phyloP scores from a whole-genome alignment of 225 moss, liverwort and hornwort genomes.

The Ulota crispa region DNA sequence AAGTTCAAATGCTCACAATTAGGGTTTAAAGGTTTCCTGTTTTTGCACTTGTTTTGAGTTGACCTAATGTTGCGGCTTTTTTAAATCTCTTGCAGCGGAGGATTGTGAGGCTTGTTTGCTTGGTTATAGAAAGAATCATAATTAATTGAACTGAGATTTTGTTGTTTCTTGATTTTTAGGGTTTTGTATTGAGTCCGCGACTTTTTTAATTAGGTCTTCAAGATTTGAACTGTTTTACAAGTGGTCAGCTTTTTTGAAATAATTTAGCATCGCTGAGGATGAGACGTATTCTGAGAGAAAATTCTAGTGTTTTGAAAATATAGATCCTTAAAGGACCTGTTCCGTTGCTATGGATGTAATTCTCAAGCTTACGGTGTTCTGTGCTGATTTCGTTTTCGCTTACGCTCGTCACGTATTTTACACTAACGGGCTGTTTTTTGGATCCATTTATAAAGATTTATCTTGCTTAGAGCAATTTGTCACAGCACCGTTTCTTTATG shows the following conservation, averaged over 20 bases:
- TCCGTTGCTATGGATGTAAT: not conserved
- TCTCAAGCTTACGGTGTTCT: not conserved
- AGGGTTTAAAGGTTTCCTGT: not conserved
- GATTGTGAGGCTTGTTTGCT: not conserved
- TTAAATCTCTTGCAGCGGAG: fast-evolving
- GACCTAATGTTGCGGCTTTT: not conserved
- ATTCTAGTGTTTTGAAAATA: not conserved
- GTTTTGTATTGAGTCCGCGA: slow-evolving; percentile 12
- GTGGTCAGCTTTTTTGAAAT: not conserved
- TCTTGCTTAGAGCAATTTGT: not conserved
- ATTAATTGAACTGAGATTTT: not conserved
- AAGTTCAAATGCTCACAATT: not conserved
- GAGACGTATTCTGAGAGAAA: not conserved
- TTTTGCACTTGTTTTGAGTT: not conserved
- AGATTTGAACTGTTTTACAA: not conserved
- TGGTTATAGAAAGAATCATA: not conserved
- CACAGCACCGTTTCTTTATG: not conserved
- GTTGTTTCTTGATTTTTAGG: not conserved
- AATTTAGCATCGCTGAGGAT: not conserved
- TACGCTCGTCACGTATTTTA: not conserved
- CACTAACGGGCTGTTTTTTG: not conserved
- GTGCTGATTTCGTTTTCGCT: not conserved
- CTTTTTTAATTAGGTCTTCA: not conserved
- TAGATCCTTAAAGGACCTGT: not conserved
- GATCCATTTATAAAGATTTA: not conserved